phyloP scores from a whole-genome alignment of 2,329 filamentous ascomycete genomes.

The Alternaria hordeiaustralica region DNA sequence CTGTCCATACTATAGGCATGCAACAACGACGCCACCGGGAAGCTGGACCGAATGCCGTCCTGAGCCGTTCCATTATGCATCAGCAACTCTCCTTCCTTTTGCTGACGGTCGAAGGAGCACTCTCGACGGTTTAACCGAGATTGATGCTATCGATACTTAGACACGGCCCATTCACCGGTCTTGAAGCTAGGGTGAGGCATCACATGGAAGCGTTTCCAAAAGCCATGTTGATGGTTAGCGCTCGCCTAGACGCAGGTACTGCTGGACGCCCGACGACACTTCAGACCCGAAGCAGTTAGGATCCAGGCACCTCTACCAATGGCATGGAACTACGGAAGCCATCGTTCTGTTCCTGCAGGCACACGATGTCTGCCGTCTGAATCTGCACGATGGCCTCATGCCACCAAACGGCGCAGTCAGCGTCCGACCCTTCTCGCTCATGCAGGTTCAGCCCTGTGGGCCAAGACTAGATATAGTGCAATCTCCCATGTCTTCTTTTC shows the following conservation, averaged over 20 bases:
- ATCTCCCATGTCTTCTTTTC: conserved; percentile 38
- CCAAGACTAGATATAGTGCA: conserved; percentile 28
- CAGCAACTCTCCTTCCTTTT: neutral
- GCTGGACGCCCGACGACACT: conserved; percentile 19
- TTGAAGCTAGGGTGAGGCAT: conserved; percentile 22
- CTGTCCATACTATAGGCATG: neutral
- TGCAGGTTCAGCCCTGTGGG: conserved; percentile 35
- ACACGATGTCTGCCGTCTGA: conserved; percentile 27
- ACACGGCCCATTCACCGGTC: conserved; percentile 31
- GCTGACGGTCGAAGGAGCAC: conserved; percentile 1
- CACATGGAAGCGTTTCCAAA: conserved; percentile 20
- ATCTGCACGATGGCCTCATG: conserved; percentile 31
- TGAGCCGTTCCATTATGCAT: conserved; percentile 9
- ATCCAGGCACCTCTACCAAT: conserved; percentile 23
- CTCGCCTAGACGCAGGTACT: conserved; percentile 20
- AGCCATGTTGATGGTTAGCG: conserved; percentile 28
- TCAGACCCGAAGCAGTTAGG: conserved; percentile 24
- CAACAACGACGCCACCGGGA: conserved; percentile 14
- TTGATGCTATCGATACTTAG: conserved; percentile 26
- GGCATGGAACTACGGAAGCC: neutral
- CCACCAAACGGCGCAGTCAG: conserved; percentile 27
- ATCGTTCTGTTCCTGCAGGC: conserved; percentile 31
- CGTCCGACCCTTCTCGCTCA: conserved; percentile 20
- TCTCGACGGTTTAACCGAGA: conserved; percentile 30
- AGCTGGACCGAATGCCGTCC: conserved; percentile 22